Percentiles rank a stretch among this genome's conserved stretches.
phyloP scores from a whole-genome alignment of 2,329 filamentous ascomycete species.

The Apiospora koreana region DNA sequence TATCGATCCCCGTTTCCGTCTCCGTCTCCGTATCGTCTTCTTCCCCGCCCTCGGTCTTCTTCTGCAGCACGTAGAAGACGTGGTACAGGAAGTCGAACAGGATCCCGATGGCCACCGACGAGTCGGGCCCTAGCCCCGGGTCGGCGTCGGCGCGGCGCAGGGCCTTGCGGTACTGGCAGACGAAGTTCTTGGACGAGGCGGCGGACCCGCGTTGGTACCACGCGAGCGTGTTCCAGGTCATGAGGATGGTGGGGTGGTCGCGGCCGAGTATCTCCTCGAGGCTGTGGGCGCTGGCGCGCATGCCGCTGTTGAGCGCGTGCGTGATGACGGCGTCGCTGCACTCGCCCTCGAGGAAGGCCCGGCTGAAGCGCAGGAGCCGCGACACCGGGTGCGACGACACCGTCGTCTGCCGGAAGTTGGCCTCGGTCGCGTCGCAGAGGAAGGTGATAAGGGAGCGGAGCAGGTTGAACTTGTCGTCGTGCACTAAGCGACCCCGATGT shows the following conservation, averaged over 20 bases:
- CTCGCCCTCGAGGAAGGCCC: background rate
- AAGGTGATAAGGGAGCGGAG: background rate
- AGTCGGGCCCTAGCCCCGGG: background rate
- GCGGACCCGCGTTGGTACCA: background rate
- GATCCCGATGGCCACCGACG: background rate
- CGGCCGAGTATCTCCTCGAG: background rate
- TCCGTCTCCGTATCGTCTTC: background rate
- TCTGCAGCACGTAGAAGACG: background rate
- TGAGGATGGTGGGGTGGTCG: background rate
- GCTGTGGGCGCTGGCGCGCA: background rate
- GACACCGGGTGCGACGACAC: background rate
- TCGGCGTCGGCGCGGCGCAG: background rate
- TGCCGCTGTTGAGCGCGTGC: background rate
- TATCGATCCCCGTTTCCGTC: background rate
- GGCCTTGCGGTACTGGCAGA: background rate
- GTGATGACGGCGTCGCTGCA: background rate
- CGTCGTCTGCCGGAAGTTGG: background rate
- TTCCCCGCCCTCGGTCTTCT: background rate
- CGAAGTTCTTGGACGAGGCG: background rate
- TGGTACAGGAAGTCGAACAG: background rate
- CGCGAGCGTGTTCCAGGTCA: background rate
- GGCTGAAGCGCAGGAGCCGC: background rate
- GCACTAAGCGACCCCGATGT: background rate
- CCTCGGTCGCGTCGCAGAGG: background rate
- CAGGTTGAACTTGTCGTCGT: background rate